Base-by-base conservation (phyloP, 169 alveolate genomes). In the Plasmodium vinckei region DNA sequence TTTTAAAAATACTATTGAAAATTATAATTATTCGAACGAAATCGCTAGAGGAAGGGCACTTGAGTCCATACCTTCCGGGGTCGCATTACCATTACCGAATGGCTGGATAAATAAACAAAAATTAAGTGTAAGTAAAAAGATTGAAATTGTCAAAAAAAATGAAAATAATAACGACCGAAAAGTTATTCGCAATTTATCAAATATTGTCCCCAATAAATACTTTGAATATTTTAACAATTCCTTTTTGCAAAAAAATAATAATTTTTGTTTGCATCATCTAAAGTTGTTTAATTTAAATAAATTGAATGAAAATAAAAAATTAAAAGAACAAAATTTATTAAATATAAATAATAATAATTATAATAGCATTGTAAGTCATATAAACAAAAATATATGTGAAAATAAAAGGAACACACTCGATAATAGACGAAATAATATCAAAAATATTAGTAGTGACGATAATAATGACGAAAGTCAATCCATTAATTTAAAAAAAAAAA, bases 71-170 rank as follows among this genome's bases (percentile, higher is more conserved):
- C 39, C 73, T 51, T 27, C 84, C 23, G 69, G 49, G 1, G 57
- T 67, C 10, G 51, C 68, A 5, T 64, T 71, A 1, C 9, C 49
- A 49, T 9, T 17, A 53, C 51, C 33, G 12, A 67, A 53, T 71
- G 49, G 61, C 46, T 25, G 54, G 88, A 21, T 17, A 15, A 61
- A 33, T 9, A 64, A 70, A 21, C 88, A 63, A 19, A 77, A 77
- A 63, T 23, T 77, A 51, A 77, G 88, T 77, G 79, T 77, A 77
- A 63, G 79, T 63, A 64, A 64, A 67, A 77, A 77, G 64, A 77
- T 77, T 21, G 88, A 77, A 77, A 63, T 77, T n/a, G 39, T 77
- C n/a, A 77, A 57, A 68, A 77, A 77, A 44, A 46, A 15, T 54
- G 88, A 64, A 63, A 64, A 27, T 19, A 77, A 63, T 57, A 23